Percentiles rank a stretch among this genome's conserved stretches.
Evolutionary conservation across 768 basidiomycete species (phyloP).

Genomic region (Lactarius sanguifluus): DNA sequence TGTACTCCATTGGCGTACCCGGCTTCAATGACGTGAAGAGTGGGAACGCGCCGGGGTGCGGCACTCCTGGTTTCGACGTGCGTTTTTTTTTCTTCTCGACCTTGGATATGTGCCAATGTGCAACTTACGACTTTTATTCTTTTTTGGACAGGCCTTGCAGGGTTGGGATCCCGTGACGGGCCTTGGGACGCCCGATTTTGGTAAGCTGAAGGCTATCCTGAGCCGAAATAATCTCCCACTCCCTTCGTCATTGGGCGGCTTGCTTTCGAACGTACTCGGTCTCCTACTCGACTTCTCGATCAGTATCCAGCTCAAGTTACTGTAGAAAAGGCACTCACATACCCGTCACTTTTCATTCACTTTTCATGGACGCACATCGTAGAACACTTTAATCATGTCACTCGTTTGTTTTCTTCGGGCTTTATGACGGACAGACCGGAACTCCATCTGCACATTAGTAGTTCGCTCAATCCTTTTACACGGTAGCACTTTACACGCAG

Average conservation of each 20-base stretch:
- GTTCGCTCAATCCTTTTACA: background rate
- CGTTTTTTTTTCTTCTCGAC: background rate
- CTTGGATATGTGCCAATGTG: background rate
- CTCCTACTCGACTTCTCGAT: background rate
- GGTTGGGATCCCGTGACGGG: conserved; percentile 43
- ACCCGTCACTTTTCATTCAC: background rate
- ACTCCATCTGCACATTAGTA: background rate
- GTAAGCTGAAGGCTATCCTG: conserved; percentile 35
- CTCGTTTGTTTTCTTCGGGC: background rate
- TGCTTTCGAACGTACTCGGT: background rate
- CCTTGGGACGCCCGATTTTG: conserved; percentile 38
- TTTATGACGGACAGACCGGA: background rate
- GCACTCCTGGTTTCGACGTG: conserved; percentile 39
- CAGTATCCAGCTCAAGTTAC: background rate
- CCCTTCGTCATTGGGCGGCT: background rate
- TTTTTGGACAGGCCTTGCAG: conserved; percentile 32
- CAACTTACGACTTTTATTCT: too few relatives aligned
- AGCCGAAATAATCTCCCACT: background rate
- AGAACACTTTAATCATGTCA: background rate
- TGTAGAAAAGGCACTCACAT: background rate
- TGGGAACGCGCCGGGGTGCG: conserved; percentile 42
- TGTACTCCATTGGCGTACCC: conserved; percentile 33
- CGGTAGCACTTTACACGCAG: background rate
- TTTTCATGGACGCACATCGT: background rate
- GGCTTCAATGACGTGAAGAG: conserved; percentile 40